Conservation (phyloP, 108 stramenopile species). For the Cyclotella distinguenda region DNA sequence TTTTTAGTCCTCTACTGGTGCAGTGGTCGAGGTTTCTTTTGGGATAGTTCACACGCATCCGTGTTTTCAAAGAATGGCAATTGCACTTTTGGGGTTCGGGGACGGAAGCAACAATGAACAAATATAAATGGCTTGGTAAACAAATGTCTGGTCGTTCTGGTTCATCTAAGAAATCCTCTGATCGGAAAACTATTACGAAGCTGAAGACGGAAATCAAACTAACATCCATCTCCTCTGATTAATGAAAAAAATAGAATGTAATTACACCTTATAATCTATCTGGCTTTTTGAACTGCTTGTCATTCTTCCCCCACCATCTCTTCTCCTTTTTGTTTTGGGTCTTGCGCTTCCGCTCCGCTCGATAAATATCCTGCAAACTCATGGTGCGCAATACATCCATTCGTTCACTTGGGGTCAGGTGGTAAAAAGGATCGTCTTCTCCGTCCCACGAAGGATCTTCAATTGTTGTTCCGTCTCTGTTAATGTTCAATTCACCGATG, state of each 20-base stretch:
- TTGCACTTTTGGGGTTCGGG: too few relatives aligned
- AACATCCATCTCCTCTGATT: too few relatives aligned
- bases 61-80: too few relatives aligned
- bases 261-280: conserved; percentile 18
- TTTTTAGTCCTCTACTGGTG: conserved; percentile 31
- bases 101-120: too few relatives aligned
- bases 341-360: conserved; percentile 42
- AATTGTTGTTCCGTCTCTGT: conserved; percentile 35
- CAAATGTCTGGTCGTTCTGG: too few relatives aligned
- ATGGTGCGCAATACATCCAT: conserved; percentile 56
- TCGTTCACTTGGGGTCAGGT: conserved; percentile 58
- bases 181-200: too few relatives aligned
- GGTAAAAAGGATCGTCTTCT: conserved; percentile 63
- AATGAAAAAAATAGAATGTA: too few relatives aligned
- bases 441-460: conserved; percentile 64
- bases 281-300: conserved; percentile 42
- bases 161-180: too few relatives aligned
- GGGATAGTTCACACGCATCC: too few relatives aligned
- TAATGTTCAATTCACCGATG: conserved; percentile 46
- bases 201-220: too few relatives aligned
- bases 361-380: conserved; percentile 56
- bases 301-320: conserved; percentile 22
- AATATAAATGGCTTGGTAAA: too few relatives aligned
- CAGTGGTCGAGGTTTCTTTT: too few relatives aligned
- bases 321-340: conserved; percentile 48